These are phyloP conservation scores for Drechmeria coniospora DNA, from an alignment of 2,329 filamentous ascomycete genomes.

Conservation along the genomic window DNA sequence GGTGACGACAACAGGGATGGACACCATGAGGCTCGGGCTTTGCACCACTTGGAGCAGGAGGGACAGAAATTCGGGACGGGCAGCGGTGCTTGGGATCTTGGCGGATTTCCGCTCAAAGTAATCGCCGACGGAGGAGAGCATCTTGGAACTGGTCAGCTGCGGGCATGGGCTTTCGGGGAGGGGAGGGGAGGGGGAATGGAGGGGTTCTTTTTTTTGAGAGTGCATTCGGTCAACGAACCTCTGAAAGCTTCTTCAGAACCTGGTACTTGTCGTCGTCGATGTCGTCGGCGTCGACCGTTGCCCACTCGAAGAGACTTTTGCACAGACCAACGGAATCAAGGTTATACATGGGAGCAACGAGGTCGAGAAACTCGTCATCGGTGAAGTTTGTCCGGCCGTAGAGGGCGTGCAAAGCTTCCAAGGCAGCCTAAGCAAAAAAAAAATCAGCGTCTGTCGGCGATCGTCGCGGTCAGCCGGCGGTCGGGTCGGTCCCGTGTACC, in stretches of 20 bases:
- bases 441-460: too few relatives aligned
- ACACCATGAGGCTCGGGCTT: constrained; percentile 78
- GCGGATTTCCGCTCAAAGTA: constrained; percentile 68
- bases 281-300: constrained; percentile 61
- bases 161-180: too few relatives aligned
- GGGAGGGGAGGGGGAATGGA: background rate
- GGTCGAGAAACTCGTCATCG: constrained; percentile 61
- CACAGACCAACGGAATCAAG: constrained; percentile 56
- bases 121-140: constrained; percentile 71
- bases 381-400: constrained; percentile 62
- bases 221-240: too few relatives aligned
- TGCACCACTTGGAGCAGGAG: constrained; percentile 67
- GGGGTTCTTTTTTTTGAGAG: too few relatives aligned
- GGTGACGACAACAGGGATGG: constrained; percentile 78
- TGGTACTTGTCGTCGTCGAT: constrained; percentile 86
- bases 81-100: constrained; percentile 44
- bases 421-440: constrained; percentile 60
- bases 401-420: constrained; percentile 72
- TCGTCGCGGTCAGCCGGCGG: too few relatives aligned
- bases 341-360: constrained; percentile 68
- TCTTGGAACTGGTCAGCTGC: constrained; percentile 30
- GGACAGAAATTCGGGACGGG: constrained; percentile 61
- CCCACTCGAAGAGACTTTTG: constrained; percentile 64
- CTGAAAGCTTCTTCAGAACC: constrained; percentile 83
- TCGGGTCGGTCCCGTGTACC: too few relatives aligned